Percentiles rank a stretch among this genome's conserved stretches.
phyloP scores from a whole-genome alignment of 371 early-diverging fungal species.

The Capniomyces stellatus region DNA sequence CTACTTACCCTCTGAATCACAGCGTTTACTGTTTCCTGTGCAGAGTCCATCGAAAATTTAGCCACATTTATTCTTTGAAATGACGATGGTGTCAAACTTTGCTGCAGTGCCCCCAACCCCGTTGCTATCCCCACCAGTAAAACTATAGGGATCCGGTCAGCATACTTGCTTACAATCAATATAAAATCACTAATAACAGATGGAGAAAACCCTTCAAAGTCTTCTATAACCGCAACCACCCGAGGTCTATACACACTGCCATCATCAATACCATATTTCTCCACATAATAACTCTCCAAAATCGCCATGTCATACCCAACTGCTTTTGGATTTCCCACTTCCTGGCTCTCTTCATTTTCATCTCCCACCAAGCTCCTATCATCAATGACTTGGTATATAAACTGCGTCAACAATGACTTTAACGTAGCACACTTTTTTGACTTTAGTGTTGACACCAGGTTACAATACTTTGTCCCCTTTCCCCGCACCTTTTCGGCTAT shows the following conservation, averaged over 20 bases:
- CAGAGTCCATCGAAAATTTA: conserved; percentile 56
- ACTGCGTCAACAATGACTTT: not conserved
- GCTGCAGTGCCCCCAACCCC: conserved; percentile 59
- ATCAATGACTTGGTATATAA: not conserved
- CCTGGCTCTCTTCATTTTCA: no score
- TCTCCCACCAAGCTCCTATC: no score
- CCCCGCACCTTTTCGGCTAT: not conserved
- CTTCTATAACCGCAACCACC: conserved; percentile 54
- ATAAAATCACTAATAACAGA: conserved; percentile 52
- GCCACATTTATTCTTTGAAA: conserved; percentile 51
- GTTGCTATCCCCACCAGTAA: conserved; percentile 74
- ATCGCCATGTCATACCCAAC: not conserved
- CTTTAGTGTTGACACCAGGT: not conserved
- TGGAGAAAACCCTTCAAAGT: conserved; percentile 69
- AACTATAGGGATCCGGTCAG: conserved; percentile 47
- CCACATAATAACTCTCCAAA: not conserved
- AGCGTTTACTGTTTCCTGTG: conserved; percentile 54
- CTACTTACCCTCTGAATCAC: conserved; percentile 35
- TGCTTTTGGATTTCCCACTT: not conserved
- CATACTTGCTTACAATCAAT: conserved; percentile 48
- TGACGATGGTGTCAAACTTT: conserved; percentile 47
- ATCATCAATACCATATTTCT: not conserved
- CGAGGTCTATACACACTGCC: not conserved
- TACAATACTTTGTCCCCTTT: not conserved
- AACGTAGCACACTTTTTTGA: not conserved